Conservation (phyloP, 768 basidiomycete species). For the Sarcodon sp. region DNA sequence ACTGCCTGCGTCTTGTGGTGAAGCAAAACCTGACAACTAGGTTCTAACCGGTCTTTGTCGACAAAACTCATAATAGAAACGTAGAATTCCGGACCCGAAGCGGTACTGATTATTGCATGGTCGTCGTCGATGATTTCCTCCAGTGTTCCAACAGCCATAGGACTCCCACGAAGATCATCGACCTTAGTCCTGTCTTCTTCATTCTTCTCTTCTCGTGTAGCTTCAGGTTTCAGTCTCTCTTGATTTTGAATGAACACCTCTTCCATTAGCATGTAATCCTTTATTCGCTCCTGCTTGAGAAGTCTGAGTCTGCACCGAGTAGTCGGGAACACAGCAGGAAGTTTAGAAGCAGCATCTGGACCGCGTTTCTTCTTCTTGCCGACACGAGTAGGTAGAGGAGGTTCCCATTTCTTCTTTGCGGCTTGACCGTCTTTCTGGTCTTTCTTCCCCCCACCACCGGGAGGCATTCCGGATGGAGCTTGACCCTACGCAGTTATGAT, state of each 20-base stretch:
- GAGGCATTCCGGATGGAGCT: constrained; percentile 46
- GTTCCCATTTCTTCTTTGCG: constrained; percentile 94
- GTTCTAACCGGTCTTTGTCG: constrained; percentile 95
- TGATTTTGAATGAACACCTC: constrained; percentile 92
- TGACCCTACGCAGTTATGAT: constrained; percentile 42
- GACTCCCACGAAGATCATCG: constrained; percentile 88
- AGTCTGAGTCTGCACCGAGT: constrained; percentile 92
- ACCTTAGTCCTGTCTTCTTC: constrained; percentile 91
- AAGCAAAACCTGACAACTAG: constrained; percentile 86
- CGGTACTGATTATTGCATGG: constrained; percentile 96
- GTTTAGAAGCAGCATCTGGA: constrained; percentile 82
- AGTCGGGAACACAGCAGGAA: constrained; percentile 87
- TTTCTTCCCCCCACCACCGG: constrained; percentile 18
- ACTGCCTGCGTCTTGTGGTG: constrained; percentile 95
- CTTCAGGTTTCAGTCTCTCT: constrained; percentile 79
- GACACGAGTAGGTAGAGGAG: constrained; percentile 90
- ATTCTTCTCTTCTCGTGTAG: constrained; percentile 86
- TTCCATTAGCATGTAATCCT: constrained; percentile 93
- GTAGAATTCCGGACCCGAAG: constrained; percentile 92
- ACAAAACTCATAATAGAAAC: constrained; percentile 97
- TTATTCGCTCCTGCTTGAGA: constrained; percentile 95
- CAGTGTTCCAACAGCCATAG: constrained; percentile 96
- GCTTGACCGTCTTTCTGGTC: constrained; percentile 42
- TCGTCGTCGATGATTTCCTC: constrained; percentile 98
- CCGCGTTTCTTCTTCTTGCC: constrained; percentile 94